A percentile compares a stretch with the other conserved stretches of the same genome.
phyloP scores from a whole-genome alignment of 768 basidiomycete genomes.

The Macrocybe gigantea region DNA sequence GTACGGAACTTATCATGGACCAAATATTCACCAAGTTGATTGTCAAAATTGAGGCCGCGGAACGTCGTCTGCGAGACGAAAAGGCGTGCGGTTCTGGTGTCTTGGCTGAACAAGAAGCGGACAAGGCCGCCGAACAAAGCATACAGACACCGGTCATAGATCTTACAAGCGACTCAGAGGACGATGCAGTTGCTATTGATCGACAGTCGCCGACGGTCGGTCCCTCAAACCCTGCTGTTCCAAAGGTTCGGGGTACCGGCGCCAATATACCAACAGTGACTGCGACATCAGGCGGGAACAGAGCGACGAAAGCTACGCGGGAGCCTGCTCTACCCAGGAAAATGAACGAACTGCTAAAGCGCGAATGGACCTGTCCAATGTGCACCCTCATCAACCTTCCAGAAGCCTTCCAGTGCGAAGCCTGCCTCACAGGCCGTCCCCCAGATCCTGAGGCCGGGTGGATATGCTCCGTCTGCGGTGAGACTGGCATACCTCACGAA shows the following conservation, averaged over 20 bases:
- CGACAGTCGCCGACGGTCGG: constrained; percentile 13
- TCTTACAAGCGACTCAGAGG: constrained; percentile 38
- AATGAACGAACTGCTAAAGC: not conserved
- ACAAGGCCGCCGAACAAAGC: constrained; percentile 66
- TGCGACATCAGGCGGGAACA: not conserved
- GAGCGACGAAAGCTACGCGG: not conserved
- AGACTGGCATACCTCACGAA: constrained; percentile 52
- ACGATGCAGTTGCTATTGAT: constrained; percentile 29
- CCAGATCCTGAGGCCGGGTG: constrained; percentile 36
- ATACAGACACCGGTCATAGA: constrained; percentile 55
- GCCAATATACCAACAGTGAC: constrained; percentile 6
- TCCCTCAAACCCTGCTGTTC: constrained; percentile 15
- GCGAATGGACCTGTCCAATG: constrained; percentile 44
- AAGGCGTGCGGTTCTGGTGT: constrained; percentile 66
- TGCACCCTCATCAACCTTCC: constrained; percentile 67
- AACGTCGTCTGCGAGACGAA: constrained; percentile 68
- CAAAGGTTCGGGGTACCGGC: constrained; percentile 5
- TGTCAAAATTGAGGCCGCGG: constrained; percentile 63
- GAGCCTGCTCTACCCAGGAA: not conserved
- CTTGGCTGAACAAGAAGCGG: constrained; percentile 52
- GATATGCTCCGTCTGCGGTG: constrained; percentile 62
- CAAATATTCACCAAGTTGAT: constrained; percentile 1
- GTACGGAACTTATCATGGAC: constrained; percentile 28
- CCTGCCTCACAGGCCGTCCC: constrained; percentile 40
- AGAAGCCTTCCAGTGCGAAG: constrained; percentile 49